These are phyloP conservation scores for Calcarisporium arbuscula DNA, from an alignment of 2,329 filamentous ascomycete species.

Conservation along the genomic window DNA sequence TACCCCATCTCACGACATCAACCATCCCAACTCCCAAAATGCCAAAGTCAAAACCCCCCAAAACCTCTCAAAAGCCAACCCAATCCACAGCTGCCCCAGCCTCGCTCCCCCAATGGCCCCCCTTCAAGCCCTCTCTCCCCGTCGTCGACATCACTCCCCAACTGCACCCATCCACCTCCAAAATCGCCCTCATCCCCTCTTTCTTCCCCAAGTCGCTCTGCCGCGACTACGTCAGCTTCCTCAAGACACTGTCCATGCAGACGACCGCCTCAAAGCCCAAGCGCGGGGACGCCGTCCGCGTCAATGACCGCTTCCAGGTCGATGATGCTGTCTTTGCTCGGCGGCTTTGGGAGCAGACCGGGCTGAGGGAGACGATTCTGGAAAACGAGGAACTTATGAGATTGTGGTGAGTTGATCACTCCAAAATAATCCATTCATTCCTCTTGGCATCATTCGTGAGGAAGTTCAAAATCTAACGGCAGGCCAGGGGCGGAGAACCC, in stretches of 20 bases:
- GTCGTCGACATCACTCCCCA: conserved; percentile 56
- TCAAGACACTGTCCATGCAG: conserved; percentile 60
- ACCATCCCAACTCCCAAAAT: conserved; percentile 14
- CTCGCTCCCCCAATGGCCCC: conserved; percentile 56
- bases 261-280: conserved; percentile 77
- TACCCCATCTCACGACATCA: too few species aligned
- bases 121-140: conserved; percentile 62
- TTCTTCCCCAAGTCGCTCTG: conserved; percentile 73
- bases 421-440: background rate
- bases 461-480: too few species aligned
- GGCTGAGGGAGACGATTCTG: conserved; percentile 56
- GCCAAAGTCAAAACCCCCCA: conserved; percentile 27
- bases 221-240: conserved; percentile 68
- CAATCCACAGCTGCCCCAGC: conserved; percentile 10
- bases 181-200: conserved; percentile 66
- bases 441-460: conserved; percentile 1
- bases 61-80: conserved; percentile 14
- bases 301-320: conserved; percentile 86
- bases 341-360: conserved; percentile 70
- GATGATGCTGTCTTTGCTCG: conserved; percentile 69
- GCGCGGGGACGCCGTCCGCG: conserved; percentile 71
- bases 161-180: conserved; percentile 42
- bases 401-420: conserved; percentile 36
- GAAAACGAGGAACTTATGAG: conserved; percentile 28
- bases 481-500: conserved; percentile 70